A percentile compares a stretch with the other conserved stretches of the same genome.
Evolutionary conservation across 2,329 filamentous ascomycete genomes (phyloP).

Genomic region (Talaromyces atroroseus): DNA sequence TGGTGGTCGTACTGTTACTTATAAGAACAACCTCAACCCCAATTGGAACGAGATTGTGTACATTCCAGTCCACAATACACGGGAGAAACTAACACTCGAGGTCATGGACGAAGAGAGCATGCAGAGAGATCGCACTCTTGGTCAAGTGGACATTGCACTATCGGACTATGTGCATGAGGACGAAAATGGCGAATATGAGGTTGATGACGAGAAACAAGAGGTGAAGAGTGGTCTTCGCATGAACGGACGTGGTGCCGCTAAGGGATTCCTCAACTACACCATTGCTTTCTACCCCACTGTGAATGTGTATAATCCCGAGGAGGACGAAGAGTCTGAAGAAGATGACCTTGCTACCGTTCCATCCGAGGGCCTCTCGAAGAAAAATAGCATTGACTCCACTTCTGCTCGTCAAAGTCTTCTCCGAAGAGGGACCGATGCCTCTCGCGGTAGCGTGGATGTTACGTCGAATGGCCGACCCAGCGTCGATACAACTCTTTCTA

Average conservation of each 20-base stretch:
- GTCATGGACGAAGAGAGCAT: slow-evolving; percentile 96
- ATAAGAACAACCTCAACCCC: slow-evolving; percentile 90
- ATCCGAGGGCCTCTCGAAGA: slow-evolving; percentile 17
- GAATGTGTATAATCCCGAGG: slow-evolving; percentile 83
- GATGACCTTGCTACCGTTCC: slow-evolving; percentile 29
- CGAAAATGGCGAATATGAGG: slow-evolving; percentile 72
- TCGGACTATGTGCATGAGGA: slow-evolving; percentile 74
- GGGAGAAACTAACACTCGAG: slow-evolving; percentile 81
- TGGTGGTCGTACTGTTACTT: slow-evolving; percentile 88
- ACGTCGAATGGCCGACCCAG: slow-evolving; percentile 26
- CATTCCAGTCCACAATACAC: slow-evolving; percentile 76
- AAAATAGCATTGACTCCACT: slow-evolving; percentile 26
- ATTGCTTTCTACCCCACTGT: slow-evolving; percentile 86
- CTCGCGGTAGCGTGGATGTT: slow-evolving; percentile 2
- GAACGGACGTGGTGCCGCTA: slow-evolving; percentile 60
- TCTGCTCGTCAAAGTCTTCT: slow-evolving; percentile 17
- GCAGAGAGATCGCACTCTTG: slow-evolving; percentile 83
- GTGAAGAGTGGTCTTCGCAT: slow-evolving; percentile 66
- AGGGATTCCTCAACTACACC: slow-evolving; percentile 77
- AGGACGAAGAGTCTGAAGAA: slow-evolving; percentile 47
- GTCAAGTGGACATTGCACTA: slow-evolving; percentile 69
- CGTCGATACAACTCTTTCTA: slow-evolving; percentile 31
- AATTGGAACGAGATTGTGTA: slow-evolving; percentile 96
- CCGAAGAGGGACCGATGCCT: slow-evolving; percentile 1
- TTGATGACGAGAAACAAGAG: slow-evolving; percentile 68